Conservation (phyloP, 805 yeast genomes). For the Starmerella vitae region DNA sequence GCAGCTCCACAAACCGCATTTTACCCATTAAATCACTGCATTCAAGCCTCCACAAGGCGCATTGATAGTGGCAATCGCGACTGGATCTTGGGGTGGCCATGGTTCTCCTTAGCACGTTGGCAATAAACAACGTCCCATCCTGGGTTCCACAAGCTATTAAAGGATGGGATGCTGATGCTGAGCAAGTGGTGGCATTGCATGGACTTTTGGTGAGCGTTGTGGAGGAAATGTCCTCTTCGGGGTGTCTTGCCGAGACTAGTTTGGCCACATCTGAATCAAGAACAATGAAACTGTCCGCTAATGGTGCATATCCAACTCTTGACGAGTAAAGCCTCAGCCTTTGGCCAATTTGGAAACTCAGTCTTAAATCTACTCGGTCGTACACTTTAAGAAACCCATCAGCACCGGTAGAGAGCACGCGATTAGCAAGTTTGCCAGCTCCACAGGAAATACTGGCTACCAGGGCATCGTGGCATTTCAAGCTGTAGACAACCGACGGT, state of each 20-base stretch:
- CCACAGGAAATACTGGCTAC: slow-evolving; percentile 29
- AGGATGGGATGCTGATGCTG: slow-evolving; percentile 36
- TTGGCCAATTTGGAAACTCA: slow-evolving; percentile 5
- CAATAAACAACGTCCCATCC: slow-evolving; percentile 36
- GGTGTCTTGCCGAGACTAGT: slow-evolving; percentile 29
- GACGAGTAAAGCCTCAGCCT: slow-evolving; percentile 6
- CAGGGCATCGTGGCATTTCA: slow-evolving; percentile 31
- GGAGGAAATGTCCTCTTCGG: slow-evolving; percentile 23
- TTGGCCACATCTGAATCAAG: slow-evolving; percentile 31
- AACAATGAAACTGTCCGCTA: slow-evolving; percentile 28
- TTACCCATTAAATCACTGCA: slow-evolving; percentile 30
- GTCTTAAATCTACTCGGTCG: slow-evolving; percentile 26
- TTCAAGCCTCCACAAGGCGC: slow-evolving; percentile 28
- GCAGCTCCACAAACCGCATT: slow-evolving; percentile 33
- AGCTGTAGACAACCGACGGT: slow-evolving; percentile 29
- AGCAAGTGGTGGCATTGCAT: slow-evolving; percentile 29
- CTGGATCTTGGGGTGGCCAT: slow-evolving; percentile 20
- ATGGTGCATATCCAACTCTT: slow-evolving; percentile 19
- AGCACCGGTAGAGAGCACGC: slow-evolving; percentile 29
- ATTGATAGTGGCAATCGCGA: slow-evolving; percentile 19
- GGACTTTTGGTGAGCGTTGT: slow-evolving; percentile 30
- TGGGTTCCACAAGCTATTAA: slow-evolving; percentile 36
- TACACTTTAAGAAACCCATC: slow-evolving; percentile 34
- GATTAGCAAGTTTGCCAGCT: slow-evolving; percentile 27
- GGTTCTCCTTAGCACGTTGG: slow-evolving; percentile 30